Base-by-base conservation (phyloP, 2,329 filamentous ascomycete species). In the Ambrosiella cleistominuta region DNA sequence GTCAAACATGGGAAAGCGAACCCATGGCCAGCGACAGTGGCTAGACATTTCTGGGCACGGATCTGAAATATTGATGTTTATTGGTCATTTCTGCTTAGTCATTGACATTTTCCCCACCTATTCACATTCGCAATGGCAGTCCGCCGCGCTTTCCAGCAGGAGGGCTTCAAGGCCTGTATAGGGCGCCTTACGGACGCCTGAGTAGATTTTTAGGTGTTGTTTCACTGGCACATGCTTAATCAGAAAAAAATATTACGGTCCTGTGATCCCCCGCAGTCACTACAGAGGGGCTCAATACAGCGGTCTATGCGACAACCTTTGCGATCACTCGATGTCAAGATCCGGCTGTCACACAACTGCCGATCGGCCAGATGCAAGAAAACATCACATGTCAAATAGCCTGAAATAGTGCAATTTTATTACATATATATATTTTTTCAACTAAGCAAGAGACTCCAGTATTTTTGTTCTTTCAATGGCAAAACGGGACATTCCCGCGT, bases 401-500 rank as follows among this genome's bases (percentile, higher is more conserved):
- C 11, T 6, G 39, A 42, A 11, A 42, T 42, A 4, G 2, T n/a
- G 8, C 8, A 39, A 37, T 54, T 54, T 54, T 13, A 40, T 42
- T 40, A 17, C 38, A 54, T 27, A 38, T 40, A 37, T 42, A 17
- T 7, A 42, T 6, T 54, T 45, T 37, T 54, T 37, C 19, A 13
- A n/a, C 42, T 57, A 52, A 12, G 17, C 47, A 9, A 9, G 15
- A 35, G 56, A 36, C 17, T 38, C 49, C 51, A 58, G 17, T 36
- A 40, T 47, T 17, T 50, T 50, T 7, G 51, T 54, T 35, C 59
- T 40, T 42, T 60, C 45, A 27, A 47, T 54, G 12, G 56, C 55
- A 60, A 57, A 60, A 17, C 56, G 56, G 13, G 40, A 54, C 42
- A 60, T 44, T 1, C 59, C 59, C 50, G 59, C 59, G 52, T 60